Percentiles rank a stretch among this genome's conserved stretches.
Evolutionary conservation across 2,329 filamentous ascomycete species (phyloP).

Genomic region (Cytospora paraplurivora): DNA sequence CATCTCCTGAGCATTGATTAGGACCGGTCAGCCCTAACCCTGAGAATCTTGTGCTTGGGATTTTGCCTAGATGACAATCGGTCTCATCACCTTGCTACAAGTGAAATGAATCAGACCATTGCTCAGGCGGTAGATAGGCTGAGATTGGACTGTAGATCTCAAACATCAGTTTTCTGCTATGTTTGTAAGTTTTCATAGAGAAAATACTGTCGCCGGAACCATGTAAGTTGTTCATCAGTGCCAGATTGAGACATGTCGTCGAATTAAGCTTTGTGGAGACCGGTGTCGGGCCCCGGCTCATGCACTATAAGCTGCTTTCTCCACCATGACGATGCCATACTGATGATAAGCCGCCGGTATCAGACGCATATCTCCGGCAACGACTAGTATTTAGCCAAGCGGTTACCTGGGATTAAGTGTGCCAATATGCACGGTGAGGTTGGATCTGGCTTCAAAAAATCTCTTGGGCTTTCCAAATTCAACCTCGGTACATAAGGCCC

Average conservation of each 20-base stretch:
- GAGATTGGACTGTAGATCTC: too few relatives aligned
- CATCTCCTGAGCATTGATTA: too few relatives aligned
- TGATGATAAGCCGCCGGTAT: background rate
- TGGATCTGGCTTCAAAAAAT: background rate
- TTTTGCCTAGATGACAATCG: too few relatives aligned
- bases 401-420: background rate
- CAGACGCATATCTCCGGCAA: background rate
- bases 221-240: too few relatives aligned
- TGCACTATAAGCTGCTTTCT: background rate
- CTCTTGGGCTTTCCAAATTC: background rate
- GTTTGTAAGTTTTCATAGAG: too few relatives aligned
- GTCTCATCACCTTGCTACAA: too few relatives aligned
- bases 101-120: too few relatives aligned
- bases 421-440: background rate
- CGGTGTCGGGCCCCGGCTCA: constrained; percentile 13
- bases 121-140: too few relatives aligned
- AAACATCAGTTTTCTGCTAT: too few relatives aligned
- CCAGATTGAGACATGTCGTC: constrained; percentile 1
- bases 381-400: background rate
- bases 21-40: too few relatives aligned
- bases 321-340: background rate
- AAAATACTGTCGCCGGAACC: too few relatives aligned
- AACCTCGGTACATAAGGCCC: background rate
- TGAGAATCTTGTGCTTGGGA: too few relatives aligned
- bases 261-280: constrained; percentile 21